Conservation (phyloP, 2,329 filamentous ascomycete genomes). For the Trichoderma koningii region DNA sequence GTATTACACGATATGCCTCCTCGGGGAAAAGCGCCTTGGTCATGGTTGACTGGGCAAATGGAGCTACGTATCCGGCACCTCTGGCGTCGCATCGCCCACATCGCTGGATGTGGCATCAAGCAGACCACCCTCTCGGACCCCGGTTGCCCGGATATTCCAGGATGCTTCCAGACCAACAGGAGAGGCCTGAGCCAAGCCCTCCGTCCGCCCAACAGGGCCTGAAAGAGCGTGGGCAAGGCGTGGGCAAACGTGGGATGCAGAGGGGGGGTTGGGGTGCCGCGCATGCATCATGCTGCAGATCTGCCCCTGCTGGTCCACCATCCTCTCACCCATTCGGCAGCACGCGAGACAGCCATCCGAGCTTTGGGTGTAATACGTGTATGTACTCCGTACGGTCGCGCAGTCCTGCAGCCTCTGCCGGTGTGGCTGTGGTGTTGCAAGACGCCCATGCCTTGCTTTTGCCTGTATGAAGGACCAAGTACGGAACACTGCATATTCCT, state of each 20-base stretch:
- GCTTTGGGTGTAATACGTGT: too few relatives aligned
- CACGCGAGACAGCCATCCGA: conserved; percentile 10
- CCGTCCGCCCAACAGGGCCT: conserved; percentile 17
- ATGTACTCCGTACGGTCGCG: neutral
- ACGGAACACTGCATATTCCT: too few relatives aligned
- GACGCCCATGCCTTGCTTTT: neutral
- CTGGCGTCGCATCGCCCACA: conserved; percentile 15
- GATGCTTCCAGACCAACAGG: conserved; percentile 23
- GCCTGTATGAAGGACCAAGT: neutral
- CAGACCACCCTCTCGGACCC: conserved; percentile 21
- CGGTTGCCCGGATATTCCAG: conserved; percentile 24
- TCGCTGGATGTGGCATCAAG: conserved; percentile 15
- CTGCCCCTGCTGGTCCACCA: conserved; percentile 24
- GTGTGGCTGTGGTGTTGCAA: neutral
- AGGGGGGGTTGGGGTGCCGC: conserved; percentile 25
- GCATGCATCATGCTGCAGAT: conserved; percentile 27
- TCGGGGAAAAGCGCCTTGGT: neutral
- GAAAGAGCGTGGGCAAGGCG: conserved; percentile 15
- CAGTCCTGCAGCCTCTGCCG: neutral
- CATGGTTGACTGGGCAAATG: neutral
- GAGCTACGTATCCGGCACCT: neutral
- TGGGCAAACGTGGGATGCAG: conserved; percentile 25
- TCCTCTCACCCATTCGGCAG: conserved; percentile 2
- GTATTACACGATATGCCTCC: neutral
- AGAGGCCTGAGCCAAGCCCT: conserved; percentile 24